Conservation (phyloP, 495 filamentous ascomycete species). For the Oleoguttula mirabilis region DNA sequence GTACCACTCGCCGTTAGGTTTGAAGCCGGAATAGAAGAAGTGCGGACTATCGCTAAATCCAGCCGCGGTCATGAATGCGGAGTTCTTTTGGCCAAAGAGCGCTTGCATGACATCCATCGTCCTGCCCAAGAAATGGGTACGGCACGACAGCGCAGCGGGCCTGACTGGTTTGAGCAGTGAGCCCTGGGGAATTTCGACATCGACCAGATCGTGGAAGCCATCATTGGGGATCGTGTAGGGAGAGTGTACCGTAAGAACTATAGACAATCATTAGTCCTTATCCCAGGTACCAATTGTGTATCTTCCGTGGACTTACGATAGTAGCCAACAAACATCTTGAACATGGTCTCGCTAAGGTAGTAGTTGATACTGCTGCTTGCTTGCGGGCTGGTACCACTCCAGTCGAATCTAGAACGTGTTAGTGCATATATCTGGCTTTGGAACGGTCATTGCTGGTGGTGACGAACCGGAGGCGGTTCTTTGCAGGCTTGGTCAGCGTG, state of each 20-base stretch:
- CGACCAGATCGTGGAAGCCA: slow-evolving; percentile 38
- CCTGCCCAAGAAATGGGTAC: slow-evolving; percentile 37
- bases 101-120: slow-evolving; percentile 40
- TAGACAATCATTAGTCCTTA: no score
- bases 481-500: slow-evolving; percentile 33
- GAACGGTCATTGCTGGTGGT: no score
- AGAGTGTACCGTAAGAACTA: slow-evolving; percentile 30
- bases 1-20: slow-evolving; percentile 39
- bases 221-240: slow-evolving; percentile 37
- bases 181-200: slow-evolving; percentile 36
- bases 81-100: slow-evolving; percentile 37
- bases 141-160: slow-evolving; percentile 38
- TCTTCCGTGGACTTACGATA: no score
- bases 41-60: slow-evolving; percentile 42
- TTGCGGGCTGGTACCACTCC: slow-evolving; percentile 38
- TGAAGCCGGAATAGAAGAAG: slow-evolving; percentile 31
- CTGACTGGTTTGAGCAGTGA: slow-evolving; percentile 38
- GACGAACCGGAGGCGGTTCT: slow-evolving; percentile 26
- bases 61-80: slow-evolving; percentile 37
- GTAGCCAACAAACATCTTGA: slow-evolving; percentile 46
- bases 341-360: slow-evolving; percentile 40
- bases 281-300: no score
- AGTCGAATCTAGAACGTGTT: no score
- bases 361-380: slow-evolving; percentile 40
- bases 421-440: no score